Percentiles rank a stretch among this genome's conserved stretches.
Conservation (phyloP, 257 asterid genomes). For the Anisodus tanguticus region DNA sequence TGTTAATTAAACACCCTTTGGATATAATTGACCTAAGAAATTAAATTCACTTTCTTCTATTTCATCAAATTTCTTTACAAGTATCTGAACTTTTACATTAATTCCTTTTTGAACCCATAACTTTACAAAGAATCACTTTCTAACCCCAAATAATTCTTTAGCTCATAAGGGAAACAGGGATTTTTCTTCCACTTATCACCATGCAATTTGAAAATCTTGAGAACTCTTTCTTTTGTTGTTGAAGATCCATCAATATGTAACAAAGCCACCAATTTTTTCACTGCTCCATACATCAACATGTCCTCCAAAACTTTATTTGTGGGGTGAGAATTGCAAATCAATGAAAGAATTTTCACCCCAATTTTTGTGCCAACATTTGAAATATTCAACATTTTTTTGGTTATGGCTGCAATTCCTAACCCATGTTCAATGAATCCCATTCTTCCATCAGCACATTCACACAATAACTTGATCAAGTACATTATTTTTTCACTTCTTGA, state of each 20-base stretch:
- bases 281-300: constrained; percentile 67
- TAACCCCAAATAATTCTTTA: constrained; percentile 61
- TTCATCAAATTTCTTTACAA: background rate
- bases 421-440: constrained; percentile 72
- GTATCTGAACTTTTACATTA: constrained; percentile 17
- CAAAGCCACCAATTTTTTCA: constrained; percentile 68
- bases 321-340: constrained; percentile 64
- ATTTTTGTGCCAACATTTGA: constrained; percentile 57
- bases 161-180: constrained; percentile 77
- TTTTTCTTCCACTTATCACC: constrained; percentile 65
- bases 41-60: constrained; percentile 17
- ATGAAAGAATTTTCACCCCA: constrained; percentile 71
- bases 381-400: constrained; percentile 63
- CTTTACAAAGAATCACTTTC: constrained; percentile 38
- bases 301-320: constrained; percentile 80
- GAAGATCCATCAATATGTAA: constrained; percentile 55
- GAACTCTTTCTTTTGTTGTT: constrained; percentile 59
- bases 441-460: constrained; percentile 88
- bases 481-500: constrained; percentile 66
- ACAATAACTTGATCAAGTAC: constrained; percentile 60
- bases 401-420: constrained; percentile 69
- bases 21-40: constrained; percentile 23
- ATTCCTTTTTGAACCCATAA: background rate
- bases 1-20: constrained; percentile 26
- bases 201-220: constrained; percentile 68